Conservation (phyloP, 2,329 filamentous ascomycete species). For the Fusarium zealandicum region DNA sequence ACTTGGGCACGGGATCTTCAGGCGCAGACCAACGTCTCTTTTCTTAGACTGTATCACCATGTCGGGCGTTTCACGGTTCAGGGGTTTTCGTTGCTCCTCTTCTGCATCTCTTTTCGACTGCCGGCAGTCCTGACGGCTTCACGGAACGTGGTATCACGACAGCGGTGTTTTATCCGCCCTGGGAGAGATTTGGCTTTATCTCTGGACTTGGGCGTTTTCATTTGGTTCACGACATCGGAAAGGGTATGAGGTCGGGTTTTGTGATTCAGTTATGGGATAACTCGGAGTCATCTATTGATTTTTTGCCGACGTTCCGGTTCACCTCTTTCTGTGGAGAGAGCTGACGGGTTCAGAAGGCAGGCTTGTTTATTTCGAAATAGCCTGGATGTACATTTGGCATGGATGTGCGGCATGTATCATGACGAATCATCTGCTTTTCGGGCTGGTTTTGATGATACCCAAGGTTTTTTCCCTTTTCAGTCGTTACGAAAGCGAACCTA, state of each 20-base stretch:
- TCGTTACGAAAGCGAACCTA: slow-evolving; percentile 28
- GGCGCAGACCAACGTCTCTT: slow-evolving; percentile 37
- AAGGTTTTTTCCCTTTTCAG: slow-evolving; percentile 36
- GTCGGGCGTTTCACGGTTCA: slow-evolving; percentile 27
- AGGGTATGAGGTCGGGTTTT: slow-evolving; percentile 30
- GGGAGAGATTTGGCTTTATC: slow-evolving; percentile 17
- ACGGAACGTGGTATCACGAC: slow-evolving; percentile 30
- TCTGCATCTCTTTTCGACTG: slow-evolving; percentile 38
- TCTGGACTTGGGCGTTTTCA: slow-evolving; percentile 36
- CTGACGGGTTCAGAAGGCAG: slow-evolving; percentile 12
- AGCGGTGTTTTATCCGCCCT: slow-evolving; percentile 16
- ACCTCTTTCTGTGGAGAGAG: slow-evolving; percentile 10
- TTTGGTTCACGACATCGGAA: slow-evolving; percentile 27
- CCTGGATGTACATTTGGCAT: slow-evolving; percentile 34
- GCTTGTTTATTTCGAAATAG: slow-evolving; percentile 23
- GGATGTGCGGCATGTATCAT: slow-evolving; percentile 41
- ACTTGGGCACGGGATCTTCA: slow-evolving; percentile 41
- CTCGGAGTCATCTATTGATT: slow-evolving; percentile 33
- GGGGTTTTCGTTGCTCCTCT: slow-evolving; percentile 28
- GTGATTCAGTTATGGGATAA: slow-evolving; percentile 28
- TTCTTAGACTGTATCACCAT: slow-evolving; percentile 29
- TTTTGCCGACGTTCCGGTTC: slow-evolving; percentile 17
- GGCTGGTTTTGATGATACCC: slow-evolving; percentile 47
- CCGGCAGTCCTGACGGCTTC: slow-evolving; percentile 31
- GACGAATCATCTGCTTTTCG: slow-evolving; percentile 40